phyloP scores from a whole-genome alignment of 2,329 filamentous ascomycete genomes.

The Phialocephala subalpina region DNA sequence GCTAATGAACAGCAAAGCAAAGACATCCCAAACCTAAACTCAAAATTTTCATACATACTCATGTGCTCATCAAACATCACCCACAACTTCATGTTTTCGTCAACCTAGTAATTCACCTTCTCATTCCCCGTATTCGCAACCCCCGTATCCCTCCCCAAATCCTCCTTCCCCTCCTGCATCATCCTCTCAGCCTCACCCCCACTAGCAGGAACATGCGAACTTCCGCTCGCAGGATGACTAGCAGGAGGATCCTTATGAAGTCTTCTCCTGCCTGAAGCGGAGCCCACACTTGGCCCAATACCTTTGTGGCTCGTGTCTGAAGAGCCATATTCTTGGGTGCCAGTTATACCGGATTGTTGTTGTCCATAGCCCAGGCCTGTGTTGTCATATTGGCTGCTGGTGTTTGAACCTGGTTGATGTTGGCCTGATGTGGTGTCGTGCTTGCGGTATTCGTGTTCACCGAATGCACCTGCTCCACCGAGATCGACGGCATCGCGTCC shows the following conservation, averaged over 20 bases:
- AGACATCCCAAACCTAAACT: too few relatives aligned
- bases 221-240: constrained; percentile 29
- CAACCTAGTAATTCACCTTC: neutral
- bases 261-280: constrained; percentile 27
- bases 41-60: too few relatives aligned
- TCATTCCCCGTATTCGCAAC: constrained; percentile 21
- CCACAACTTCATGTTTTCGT: too few relatives aligned
- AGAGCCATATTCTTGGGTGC: neutral
- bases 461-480: constrained; percentile 18
- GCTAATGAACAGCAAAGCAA: too few relatives aligned
- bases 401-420: neutral
- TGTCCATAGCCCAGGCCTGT: neutral
- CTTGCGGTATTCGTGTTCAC: constrained; percentile 25
- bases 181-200: constrained; percentile 16
- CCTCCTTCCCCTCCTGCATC: constrained; percentile 17
- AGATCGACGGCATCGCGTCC: constrained; percentile 9
- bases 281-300: neutral
- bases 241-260: constrained; percentile 40
- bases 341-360: constrained; percentile 9
- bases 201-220: constrained; percentile 13
- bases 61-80: too few relatives aligned
- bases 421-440: constrained; percentile 11
- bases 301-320: neutral
- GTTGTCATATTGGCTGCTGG: neutral
- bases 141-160: constrained; percentile 23